Percentiles rank a stretch among this genome's conserved stretches.
These are phyloP conservation scores for Leishmania lainsoni DNA, from an alignment of 208 protist species.

Conservation along the genomic window DNA sequence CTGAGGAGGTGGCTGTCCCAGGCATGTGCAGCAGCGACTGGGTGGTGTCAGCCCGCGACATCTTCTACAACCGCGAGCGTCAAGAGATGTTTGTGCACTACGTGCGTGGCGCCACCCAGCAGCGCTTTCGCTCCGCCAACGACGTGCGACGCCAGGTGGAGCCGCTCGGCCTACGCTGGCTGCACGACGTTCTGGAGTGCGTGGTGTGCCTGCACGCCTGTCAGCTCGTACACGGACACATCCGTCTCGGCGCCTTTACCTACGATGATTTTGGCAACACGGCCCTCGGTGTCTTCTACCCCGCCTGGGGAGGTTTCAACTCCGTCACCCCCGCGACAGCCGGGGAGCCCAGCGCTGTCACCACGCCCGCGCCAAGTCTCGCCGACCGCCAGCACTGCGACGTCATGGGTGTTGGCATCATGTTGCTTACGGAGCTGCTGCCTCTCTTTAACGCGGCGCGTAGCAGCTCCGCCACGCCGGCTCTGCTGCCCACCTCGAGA, in stretches of 20 bases:
- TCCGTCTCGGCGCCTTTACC: slow-evolving; percentile 68
- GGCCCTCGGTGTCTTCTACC: slow-evolving; percentile 57
- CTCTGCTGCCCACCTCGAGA: slow-evolving; percentile 7
- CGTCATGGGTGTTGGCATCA: slow-evolving; percentile 39
- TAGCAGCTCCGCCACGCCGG: background rate
- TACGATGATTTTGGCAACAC: slow-evolving; percentile 83
- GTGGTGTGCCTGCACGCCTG: slow-evolving; percentile 68
- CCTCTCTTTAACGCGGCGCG: slow-evolving; percentile 6
- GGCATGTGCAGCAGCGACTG: slow-evolving; percentile 41
- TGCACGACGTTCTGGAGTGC: slow-evolving; percentile 66
- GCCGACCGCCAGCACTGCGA: slow-evolving; percentile 30
- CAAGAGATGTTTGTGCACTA: slow-evolving; percentile 65
- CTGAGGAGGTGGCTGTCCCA: slow-evolving; percentile 44
- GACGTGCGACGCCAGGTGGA: slow-evolving; percentile 56
- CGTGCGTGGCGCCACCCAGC: slow-evolving; percentile 63
- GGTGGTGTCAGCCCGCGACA: slow-evolving; percentile 50
- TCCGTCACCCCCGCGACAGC: background rate
- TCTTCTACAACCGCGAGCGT: slow-evolving; percentile 59
- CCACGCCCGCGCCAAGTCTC: slow-evolving; percentile 11
- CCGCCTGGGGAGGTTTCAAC: slow-evolving; percentile 19
- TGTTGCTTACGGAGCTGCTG: slow-evolving; percentile 33
- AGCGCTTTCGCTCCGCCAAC: slow-evolving; percentile 63
- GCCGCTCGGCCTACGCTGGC: slow-evolving; percentile 59
- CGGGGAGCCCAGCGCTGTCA: background rate
- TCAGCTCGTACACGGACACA: slow-evolving; percentile 53